Evolutionary conservation across 2,329 filamentous ascomycete genomes (phyloP).

Genomic region (Ophiostoma novo-ulmi): DNA sequence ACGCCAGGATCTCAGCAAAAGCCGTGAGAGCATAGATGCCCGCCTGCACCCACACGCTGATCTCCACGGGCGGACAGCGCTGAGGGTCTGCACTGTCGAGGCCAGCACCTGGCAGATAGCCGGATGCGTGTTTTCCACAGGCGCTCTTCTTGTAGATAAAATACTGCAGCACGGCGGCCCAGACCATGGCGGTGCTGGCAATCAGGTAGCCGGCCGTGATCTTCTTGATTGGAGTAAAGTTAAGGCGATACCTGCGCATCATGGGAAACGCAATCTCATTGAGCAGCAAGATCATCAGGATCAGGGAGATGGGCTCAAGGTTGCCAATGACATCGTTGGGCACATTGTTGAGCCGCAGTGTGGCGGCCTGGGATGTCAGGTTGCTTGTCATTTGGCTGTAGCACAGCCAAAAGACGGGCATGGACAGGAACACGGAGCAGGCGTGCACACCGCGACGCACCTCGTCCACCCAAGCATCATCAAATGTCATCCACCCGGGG

Average conservation of each 20-base stretch:
- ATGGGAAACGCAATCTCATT: conserved; percentile 51
- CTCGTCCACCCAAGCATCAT: conserved; percentile 78
- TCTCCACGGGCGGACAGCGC: not conserved
- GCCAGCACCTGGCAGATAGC: not conserved
- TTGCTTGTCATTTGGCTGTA: conserved; percentile 59
- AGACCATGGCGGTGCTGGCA: conserved; percentile 57
- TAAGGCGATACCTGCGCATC: conserved; percentile 57
- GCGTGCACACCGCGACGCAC: conserved; percentile 64
- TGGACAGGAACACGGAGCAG: conserved; percentile 64
- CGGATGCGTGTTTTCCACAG: conserved; percentile 51
- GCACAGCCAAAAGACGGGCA: conserved; percentile 48
- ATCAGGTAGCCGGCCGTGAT: conserved; percentile 67
- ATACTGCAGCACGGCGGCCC: conserved; percentile 52
- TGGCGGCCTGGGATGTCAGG: conserved; percentile 58
- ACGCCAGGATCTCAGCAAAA: conserved; percentile 50
- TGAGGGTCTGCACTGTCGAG: not conserved
- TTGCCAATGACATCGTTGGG: conserved; percentile 76
- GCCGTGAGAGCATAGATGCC: conserved; percentile 49
- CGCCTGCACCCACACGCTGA: conserved; percentile 29
- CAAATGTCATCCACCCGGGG: conserved; percentile 51
- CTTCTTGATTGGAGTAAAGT: conserved; percentile 65
- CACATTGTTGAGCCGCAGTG: conserved; percentile 62
- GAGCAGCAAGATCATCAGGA: conserved; percentile 40
- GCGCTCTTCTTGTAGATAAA: conserved; percentile 60
- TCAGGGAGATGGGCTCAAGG: conserved; percentile 67